Conservation (phyloP, 768 basidiomycete species). For the Mycena maculata region DNA sequence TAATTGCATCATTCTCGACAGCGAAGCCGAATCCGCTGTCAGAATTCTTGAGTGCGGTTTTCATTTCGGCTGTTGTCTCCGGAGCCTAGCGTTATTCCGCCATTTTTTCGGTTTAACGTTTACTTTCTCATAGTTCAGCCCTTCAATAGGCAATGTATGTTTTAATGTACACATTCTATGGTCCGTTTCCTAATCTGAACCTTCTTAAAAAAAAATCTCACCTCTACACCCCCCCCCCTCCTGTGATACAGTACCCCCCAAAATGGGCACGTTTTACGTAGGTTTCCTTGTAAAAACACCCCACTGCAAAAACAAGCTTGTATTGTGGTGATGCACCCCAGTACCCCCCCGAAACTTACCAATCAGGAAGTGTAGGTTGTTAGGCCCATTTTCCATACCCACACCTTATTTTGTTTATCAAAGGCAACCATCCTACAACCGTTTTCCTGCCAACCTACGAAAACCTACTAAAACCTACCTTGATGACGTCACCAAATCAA, state of each 20-base stretch:
- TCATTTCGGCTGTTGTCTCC: no score
- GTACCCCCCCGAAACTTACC: not conserved
- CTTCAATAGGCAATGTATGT: not conserved
- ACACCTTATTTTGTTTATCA: not conserved
- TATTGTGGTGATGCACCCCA: not conserved
- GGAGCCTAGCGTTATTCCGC: not conserved
- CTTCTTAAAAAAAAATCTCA: not conserved
- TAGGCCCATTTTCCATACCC: not conserved
- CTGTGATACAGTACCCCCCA: not conserved
- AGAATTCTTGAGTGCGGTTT: no score
- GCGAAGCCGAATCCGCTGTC: no score
- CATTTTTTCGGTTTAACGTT: not conserved
- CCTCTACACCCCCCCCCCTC: not conserved
- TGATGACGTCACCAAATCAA: no score
- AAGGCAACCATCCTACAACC: not conserved
- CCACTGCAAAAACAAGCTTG: not conserved
- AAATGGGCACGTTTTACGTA: conserved; percentile 5
- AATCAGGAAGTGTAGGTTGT: conserved; percentile 1
- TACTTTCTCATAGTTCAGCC: not conserved
- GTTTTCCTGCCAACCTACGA: no score
- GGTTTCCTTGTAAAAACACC: conserved; percentile 1
- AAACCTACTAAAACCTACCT: no score
- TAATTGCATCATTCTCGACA: no score
- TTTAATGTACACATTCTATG: not conserved
- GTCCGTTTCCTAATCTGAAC: not conserved